Conservation (phyloP, 306 rosid species). For the Biancaea sappan region DNA sequence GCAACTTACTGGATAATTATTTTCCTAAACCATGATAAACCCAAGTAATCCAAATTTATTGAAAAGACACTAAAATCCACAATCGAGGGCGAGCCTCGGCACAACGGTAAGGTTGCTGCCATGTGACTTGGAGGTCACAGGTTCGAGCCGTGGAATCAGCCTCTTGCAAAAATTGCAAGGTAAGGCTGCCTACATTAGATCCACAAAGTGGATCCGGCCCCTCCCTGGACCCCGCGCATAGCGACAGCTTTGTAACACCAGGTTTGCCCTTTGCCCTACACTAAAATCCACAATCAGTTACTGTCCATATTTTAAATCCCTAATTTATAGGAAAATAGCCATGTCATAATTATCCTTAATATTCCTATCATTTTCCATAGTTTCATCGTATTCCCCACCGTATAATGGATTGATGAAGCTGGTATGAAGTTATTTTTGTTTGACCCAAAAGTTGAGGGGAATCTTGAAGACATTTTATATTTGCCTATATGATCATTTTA, state of each 20-base stretch:
- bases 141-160: too few relatives aligned
- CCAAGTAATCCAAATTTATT: neutral
- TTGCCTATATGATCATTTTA: slow-evolving; percentile 7
- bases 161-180: too few relatives aligned
- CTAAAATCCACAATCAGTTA: neutral
- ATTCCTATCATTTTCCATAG: neutral
- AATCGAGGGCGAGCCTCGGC: too few relatives aligned
- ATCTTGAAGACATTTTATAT: slow-evolving; percentile 18
- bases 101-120: too few relatives aligned
- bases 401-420: slow-evolving; percentile 20
- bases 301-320: neutral
- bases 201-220: too few relatives aligned
- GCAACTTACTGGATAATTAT: neutral
- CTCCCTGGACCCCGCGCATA: too few relatives aligned
- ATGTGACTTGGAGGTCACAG: too few relatives aligned
- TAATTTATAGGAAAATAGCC: too few relatives aligned
- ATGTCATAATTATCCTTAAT: neutral
- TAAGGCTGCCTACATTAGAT: too few relatives aligned
- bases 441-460: slow-evolving; percentile 12
- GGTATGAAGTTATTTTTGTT: slow-evolving; percentile 8
- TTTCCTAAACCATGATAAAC: neutral
- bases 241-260: too few relatives aligned
- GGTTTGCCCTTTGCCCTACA: too few relatives aligned
- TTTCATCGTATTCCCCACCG: neutral
- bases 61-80: neutral